phyloP scores from a whole-genome alignment of 73 alveolate genomes.

The Paramecium sexaurelia region DNA sequence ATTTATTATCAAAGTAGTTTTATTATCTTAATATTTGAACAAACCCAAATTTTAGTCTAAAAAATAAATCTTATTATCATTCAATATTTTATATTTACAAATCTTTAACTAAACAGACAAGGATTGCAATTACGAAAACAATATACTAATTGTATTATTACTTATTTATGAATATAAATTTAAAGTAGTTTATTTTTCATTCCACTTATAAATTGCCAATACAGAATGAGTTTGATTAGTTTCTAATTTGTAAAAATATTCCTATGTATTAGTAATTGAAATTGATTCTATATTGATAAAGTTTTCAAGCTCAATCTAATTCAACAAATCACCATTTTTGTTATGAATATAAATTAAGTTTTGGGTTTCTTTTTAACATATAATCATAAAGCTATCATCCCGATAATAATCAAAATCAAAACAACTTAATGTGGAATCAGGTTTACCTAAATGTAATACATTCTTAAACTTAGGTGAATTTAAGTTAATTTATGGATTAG shows the following conservation, averaged over 20 bases:
- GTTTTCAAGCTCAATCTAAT: neutral
- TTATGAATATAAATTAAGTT: neutral
- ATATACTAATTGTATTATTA: neutral
- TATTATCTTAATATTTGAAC: neutral
- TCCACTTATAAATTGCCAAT: neutral
- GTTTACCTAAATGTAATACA: neutral
- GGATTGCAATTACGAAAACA: neutral
- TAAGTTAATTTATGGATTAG: neutral
- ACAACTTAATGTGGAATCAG: neutral
- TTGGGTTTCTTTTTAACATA: neutral
- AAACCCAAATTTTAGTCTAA: neutral
- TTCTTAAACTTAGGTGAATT: neutral
- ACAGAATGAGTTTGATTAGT: neutral
- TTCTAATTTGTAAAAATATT: neutral
- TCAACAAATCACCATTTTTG: neutral
- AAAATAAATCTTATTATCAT: neutral
- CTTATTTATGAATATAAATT: neutral
- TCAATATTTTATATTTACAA: neutral
- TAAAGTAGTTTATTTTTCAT: neutral
- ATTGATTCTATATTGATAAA: neutral
- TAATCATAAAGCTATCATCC: neutral
- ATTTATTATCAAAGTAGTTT: neutral
- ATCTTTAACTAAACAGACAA: neutral
- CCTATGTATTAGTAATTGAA: neutral
- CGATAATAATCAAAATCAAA: slow-evolving; percentile 1